These are phyloP conservation scores for Carpinus fangiana DNA, from an alignment of 306 rosid species.

Conservation along the genomic window DNA sequence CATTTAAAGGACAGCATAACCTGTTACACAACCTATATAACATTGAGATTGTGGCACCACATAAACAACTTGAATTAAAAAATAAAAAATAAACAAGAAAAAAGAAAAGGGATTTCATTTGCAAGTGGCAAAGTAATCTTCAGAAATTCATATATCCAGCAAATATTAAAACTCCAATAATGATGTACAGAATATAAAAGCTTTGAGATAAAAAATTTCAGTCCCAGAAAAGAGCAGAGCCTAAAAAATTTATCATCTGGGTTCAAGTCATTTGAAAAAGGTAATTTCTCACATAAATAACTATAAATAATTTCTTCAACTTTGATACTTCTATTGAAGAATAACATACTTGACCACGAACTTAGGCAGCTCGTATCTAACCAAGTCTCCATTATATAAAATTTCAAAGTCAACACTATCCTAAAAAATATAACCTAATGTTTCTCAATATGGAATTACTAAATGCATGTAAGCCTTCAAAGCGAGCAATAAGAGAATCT, in stretches of 20 bases:
- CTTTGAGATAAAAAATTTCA: neutral
- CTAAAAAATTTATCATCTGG: neutral
- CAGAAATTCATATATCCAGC: neutral
- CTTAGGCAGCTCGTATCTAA: no score
- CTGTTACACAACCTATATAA: constrained; percentile 21
- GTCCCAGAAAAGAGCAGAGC: neutral
- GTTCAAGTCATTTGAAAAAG: neutral
- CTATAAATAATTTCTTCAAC: neutral
- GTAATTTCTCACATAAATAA: no score
- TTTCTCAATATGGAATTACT: neutral
- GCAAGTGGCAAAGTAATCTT: neutral
- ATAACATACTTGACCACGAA: neutral
- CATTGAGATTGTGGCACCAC: constrained; percentile 9
- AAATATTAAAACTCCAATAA: neutral
- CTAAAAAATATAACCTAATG: no score
- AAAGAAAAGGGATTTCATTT: neutral
- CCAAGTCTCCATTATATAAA: no score
- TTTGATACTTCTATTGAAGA: neutral
- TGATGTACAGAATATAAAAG: neutral
- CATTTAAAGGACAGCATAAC: constrained; percentile 30
- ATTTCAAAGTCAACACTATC: no score
- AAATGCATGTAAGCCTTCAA: neutral
- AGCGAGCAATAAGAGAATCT: neutral
- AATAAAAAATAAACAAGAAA: neutral
- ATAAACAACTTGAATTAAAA: neutral